Evolutionary conservation across 1,139 yeast genomes (phyloP).

Genomic region (Meyerozyma elateridarum): DNA sequence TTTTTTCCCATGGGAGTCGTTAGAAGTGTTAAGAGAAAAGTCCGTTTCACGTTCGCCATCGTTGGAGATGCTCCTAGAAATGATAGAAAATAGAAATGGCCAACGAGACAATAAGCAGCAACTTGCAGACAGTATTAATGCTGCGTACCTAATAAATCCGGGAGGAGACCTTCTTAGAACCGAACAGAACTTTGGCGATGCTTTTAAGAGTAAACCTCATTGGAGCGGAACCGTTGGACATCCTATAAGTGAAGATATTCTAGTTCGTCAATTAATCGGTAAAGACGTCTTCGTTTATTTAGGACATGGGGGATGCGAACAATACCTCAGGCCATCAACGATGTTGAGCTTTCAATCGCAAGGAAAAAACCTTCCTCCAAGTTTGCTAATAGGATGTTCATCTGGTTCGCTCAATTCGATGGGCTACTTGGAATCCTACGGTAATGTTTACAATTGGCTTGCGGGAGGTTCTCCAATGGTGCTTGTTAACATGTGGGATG

Average conservation of each 20-base stretch:
- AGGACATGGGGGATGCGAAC: conserved; percentile 97
- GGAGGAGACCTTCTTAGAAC: conserved; percentile 71
- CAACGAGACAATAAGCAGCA: conserved; percentile 9
- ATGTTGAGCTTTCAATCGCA: conserved; percentile 20
- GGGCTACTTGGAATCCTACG: conserved; percentile 68
- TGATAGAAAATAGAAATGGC: conserved; percentile 23
- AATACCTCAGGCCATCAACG: conserved; percentile 48
- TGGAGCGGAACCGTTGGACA: conserved; percentile 57
- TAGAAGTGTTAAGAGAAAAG: conserved; percentile 46
- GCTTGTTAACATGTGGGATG: conserved; percentile 91
- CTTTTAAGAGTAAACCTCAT: conserved; percentile 28
- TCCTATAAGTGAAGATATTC: conserved; percentile 52
- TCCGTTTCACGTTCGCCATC: conserved; percentile 81
- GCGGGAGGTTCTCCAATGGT: conserved; percentile 80
- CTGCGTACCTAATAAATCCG: conserved; percentile 72
- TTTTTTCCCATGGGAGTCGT: conserved; percentile 84
- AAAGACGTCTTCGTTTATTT: conserved; percentile 63
- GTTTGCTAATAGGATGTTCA: conserved; percentile 85
- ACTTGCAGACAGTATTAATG: conserved; percentile 23
- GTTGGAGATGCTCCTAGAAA: conserved; percentile 39
- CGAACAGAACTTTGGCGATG: conserved; percentile 50
- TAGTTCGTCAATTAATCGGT: conserved; percentile 17
- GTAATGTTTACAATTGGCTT: conserved; percentile 72
- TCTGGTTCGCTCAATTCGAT: conserved; percentile 65
- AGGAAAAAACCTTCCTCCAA: conserved; percentile 50